Evolutionary conservation across 225 moss, liverwort and hornwort genomes (phyloP).

Genomic region (Rhytidiadelphus loreus): DNA sequence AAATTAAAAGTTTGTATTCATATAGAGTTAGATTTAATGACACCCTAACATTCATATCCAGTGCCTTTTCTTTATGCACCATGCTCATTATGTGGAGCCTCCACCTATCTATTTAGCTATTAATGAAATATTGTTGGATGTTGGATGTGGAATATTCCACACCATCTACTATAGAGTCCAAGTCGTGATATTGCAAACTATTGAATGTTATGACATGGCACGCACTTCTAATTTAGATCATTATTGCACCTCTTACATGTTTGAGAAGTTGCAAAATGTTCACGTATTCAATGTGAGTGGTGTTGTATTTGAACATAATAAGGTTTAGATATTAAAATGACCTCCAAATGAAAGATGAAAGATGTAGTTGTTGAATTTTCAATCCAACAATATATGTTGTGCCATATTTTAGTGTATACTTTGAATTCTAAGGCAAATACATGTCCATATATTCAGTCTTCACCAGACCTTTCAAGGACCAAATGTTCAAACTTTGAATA

Average conservation of each 20-base stretch:
- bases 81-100: too few species aligned
- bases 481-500: neutral
- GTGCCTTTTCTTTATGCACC: too few species aligned
- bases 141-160: too few species aligned
- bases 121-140: too few species aligned
- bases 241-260: neutral
- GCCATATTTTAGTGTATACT: neutral
- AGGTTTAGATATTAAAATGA: neutral
- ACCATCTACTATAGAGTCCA: too few species aligned
- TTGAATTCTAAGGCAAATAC: neutral
- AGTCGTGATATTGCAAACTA: too few species aligned
- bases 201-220: neutral
- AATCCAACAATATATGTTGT: neutral
- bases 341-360: neutral
- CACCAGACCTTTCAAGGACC: neutral
- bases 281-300: too few species aligned
- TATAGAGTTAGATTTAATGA: accelerated
- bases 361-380: neutral
- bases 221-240: neutral
- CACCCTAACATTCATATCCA: too few species aligned
- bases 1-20: neutral
- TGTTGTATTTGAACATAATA: neutral
- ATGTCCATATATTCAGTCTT: neutral
- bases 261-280: too few species aligned
- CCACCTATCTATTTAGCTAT: too few species aligned